Evolutionary conservation across 2,329 filamentous ascomycete genomes (phyloP).

Genomic region (Cadophora luteo-olivacea): DNA sequence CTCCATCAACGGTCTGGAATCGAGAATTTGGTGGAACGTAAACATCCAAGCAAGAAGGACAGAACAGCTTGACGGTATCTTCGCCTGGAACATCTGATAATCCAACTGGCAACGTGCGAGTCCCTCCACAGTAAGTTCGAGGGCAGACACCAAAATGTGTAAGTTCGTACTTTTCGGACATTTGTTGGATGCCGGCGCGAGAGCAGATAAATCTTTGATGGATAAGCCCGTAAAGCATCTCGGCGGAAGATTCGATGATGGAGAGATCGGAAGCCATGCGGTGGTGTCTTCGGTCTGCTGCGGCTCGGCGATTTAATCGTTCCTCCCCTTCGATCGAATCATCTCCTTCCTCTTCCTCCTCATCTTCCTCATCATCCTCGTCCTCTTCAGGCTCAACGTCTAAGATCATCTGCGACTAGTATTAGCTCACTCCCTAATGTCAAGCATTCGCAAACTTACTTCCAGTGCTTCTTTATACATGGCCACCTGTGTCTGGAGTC

Average conservation of each 20-base stretch:
- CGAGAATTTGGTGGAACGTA: conserved; percentile 97
- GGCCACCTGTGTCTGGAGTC: conserved; percentile 90
- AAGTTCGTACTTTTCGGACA: conserved; percentile 98
- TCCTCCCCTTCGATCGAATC: conserved; percentile 72
- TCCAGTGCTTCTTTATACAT: conserved; percentile 99
- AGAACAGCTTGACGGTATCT: conserved; percentile 98
- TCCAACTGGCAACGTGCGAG: conserved; percentile 90
- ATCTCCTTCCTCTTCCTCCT: conserved; percentile 72
- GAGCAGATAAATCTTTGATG: conserved; percentile 99
- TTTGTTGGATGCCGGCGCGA: conserved; percentile 94
- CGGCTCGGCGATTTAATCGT: conserved; percentile 50
- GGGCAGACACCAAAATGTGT: conserved; percentile 96
- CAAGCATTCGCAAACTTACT: conserved; percentile 49
- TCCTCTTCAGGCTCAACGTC: conserved; percentile 97
- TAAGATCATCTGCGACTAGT: conserved; percentile 79
- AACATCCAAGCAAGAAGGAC: conserved; percentile 93
- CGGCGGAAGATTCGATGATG: conserved; percentile 96
- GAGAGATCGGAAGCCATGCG: conserved; percentile 92
- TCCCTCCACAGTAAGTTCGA: conserved; percentile 89
- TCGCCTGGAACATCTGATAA: conserved; percentile 93
- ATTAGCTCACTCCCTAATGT: conserved; percentile 28
- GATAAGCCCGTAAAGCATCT: conserved; percentile 96
- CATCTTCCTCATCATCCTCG: conserved; percentile 78
- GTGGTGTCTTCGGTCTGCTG: conserved; percentile 75
- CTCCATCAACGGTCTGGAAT: conserved; percentile 96